Evolutionary conservation across 2,329 filamentous ascomycete species (phyloP).

Genomic region (Aspergillus viridinutans): DNA sequence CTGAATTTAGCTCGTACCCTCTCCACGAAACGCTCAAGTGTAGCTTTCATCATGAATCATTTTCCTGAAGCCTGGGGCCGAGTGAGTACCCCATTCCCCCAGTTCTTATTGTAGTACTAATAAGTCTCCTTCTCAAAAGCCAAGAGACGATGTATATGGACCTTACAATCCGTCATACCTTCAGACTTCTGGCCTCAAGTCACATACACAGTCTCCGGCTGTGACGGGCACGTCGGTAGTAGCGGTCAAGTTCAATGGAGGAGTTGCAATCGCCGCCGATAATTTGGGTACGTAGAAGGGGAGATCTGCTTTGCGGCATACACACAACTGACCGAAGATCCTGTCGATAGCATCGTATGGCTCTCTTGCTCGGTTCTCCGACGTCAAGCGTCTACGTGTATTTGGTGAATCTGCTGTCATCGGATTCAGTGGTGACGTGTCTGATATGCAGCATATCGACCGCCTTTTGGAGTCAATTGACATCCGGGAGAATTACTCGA

Average conservation of each 20-base stretch:
- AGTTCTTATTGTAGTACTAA: slow-evolving; percentile 3
- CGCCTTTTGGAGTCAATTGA: slow-evolving; percentile 80
- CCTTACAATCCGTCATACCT: slow-evolving; percentile 86
- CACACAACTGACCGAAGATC: slow-evolving; percentile 12
- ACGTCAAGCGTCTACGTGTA: slow-evolving; percentile 88
- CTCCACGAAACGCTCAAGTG: background rate
- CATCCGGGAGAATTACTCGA: slow-evolving; percentile 81
- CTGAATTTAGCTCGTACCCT: background rate
- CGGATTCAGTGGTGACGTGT: slow-evolving; percentile 94
- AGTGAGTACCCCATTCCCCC: slow-evolving; percentile 37
- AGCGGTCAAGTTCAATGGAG: slow-evolving; percentile 91
- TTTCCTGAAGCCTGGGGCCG: slow-evolving; percentile 63
- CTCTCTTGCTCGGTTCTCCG: slow-evolving; percentile 91
- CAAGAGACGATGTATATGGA: slow-evolving; percentile 95
- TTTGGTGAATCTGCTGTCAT: slow-evolving; percentile 82
- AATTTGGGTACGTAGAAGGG: slow-evolving; percentile 69
- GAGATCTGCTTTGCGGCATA: background rate
- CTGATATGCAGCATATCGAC: slow-evolving; percentile 98
- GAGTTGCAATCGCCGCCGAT: slow-evolving; percentile 93
- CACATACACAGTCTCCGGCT: slow-evolving; percentile 86
- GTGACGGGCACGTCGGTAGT: slow-evolving; percentile 96
- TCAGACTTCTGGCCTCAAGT: slow-evolving; percentile 63
- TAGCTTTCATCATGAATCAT: slow-evolving; percentile 55
- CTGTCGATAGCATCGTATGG: slow-evolving; percentile 77
- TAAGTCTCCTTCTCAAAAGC: slow-evolving; percentile 56